A percentile compares a stretch with the other conserved stretches of the same genome.
Conservation (phyloP, 495 filamentous ascomycete genomes). For the Penicillium cosmopolitanum region DNA sequence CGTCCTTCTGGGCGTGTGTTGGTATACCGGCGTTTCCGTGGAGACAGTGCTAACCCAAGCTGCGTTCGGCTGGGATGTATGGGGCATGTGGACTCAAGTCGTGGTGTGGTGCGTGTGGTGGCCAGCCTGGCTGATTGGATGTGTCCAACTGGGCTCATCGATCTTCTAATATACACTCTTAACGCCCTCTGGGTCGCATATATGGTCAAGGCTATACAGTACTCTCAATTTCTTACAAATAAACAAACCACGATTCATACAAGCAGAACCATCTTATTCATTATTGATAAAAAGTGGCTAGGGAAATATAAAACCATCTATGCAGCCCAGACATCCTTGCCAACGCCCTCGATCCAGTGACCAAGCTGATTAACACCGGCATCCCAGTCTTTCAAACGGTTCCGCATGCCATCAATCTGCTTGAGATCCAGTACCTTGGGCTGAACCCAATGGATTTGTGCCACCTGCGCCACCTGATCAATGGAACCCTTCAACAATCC, state of each 20-base stretch:
- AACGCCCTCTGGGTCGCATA: too few relatives aligned
- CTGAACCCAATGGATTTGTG: constrained; percentile 98
- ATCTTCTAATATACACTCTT: constrained; percentile 32
- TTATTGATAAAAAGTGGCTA: constrained; percentile 28
- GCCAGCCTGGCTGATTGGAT: constrained; percentile 86
- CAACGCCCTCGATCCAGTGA: constrained; percentile 89
- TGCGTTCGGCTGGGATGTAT: constrained; percentile 88
- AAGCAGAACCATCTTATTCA: constrained; percentile 28
- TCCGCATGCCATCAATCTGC: constrained; percentile 94
- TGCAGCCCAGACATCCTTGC: constrained; percentile 89
- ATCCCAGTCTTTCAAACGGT: constrained; percentile 89
- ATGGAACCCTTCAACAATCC: constrained; percentile 90
- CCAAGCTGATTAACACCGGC: constrained; percentile 90
- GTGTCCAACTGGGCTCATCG: constrained; percentile 51
- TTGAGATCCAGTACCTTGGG: constrained; percentile 94
- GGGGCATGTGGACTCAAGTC: constrained; percentile 86
- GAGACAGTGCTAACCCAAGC: constrained; percentile 69
- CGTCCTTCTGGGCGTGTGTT: constrained; percentile 58
- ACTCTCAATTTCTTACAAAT: too few relatives aligned
- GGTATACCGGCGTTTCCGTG: constrained; percentile 54
- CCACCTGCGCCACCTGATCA: constrained; percentile 92
- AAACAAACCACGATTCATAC: constrained; percentile 9
- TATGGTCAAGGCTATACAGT: too few relatives aligned
- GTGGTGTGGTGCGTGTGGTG: constrained; percentile 99
- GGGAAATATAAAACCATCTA: constrained; percentile 41